Base-by-base conservation (phyloP, 345 rosid species). In the Lepidium didymum region DNA sequence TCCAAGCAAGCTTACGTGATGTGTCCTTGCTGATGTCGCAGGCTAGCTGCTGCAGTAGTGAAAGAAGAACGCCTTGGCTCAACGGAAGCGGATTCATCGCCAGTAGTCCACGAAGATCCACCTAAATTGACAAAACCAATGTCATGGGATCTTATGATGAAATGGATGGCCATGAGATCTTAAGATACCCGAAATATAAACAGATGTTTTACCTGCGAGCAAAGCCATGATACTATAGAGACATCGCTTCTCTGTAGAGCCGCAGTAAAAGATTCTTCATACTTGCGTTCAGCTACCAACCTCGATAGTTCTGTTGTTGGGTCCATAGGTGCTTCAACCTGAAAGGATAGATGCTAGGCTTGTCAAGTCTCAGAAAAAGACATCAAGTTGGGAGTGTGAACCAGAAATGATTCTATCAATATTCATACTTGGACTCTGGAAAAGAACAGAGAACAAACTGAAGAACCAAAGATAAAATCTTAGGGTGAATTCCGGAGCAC, bases 171-270 rank as follows among this genome's bases (percentile, higher is more conserved):
- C 51, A 43, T 4, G 15, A 16, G 7, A 51, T 29, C 35, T 35
- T 37, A 47, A 44, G 9, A 41, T 8, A 6, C 0, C 3, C 2
- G 1, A 7, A 18, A 42, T 11, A 8, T 4, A 47, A 37, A 50
- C 29, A 4, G 19, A 47, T 11, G 34, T 5, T 7, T 47, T 70
- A 91, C 97, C 97, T 89, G 95, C 68, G 83, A 77, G 46, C 99
- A 94, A 63, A 94, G 77, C 99, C 99, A 91, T 49, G 96, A 84
- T 3, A 91, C 96, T 14, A 85, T 75, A 4, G 89, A 81, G 35
- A 91, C 83, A 13, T 94, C 96, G 68, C 93, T 94, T 78, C 91
- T 91, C 62, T 81, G 95, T 6, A 91, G 84, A 8, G 89, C 96
- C 12, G 71, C 36, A 18, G 82, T 82, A 78, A 94, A 91, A 47